Evolutionary conservation across 2,329 filamentous ascomycete species (phyloP), one percentile per base, ranked within the genome.

Genomic region (Rutstroemia sydowiana): DNA sequence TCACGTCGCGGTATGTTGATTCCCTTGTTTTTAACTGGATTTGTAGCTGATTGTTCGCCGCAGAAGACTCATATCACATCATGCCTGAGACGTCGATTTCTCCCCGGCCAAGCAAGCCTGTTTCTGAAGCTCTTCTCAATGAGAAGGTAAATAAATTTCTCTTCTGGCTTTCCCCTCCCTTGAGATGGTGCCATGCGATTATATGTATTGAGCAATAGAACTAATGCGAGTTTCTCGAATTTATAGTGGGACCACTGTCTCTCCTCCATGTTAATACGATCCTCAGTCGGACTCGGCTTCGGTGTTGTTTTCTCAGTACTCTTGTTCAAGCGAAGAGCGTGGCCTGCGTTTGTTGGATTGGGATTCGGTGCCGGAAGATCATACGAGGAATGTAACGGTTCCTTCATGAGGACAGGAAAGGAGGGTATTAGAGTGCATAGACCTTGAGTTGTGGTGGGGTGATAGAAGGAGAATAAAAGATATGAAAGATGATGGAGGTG

Each of bases 291-390:
- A 67, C 87, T 97, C 69, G 89, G 87, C 63, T 98, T 98, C 74
- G 93, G 93, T 69, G 86, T 98, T 70, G 88, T 98, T 73, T 97
- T 98, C 78, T 97, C 93, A 56, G 91, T 98, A 56, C 86, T 98
- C 54, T 75, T 98, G 51, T 98, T 98, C 82, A 95, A 95, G 81
- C 87, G 95, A 72, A 85, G 93, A 75, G 88, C 93, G 61, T 98
- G 92, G 89, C 93, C 93, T 53, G 93, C 91, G n/a, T 93, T 89
- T 69, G 81, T 95, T 61, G 93, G 93, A 60, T 79, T 92, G 51
- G 93, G 93, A 53, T 97, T 98, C 70, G 93, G 95, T 69, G 91
- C 91, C 59, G 93, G 93, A 65, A 84, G 95, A 66, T 93, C 93
- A 53, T 98, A 95, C 77, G 93, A 98, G 73, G 93, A 98, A 77